Evolutionary conservation across 257 asterid species (phyloP), one percentile per base, ranked within the genome.

Genomic region (Osmanthus fragrans): DNA sequence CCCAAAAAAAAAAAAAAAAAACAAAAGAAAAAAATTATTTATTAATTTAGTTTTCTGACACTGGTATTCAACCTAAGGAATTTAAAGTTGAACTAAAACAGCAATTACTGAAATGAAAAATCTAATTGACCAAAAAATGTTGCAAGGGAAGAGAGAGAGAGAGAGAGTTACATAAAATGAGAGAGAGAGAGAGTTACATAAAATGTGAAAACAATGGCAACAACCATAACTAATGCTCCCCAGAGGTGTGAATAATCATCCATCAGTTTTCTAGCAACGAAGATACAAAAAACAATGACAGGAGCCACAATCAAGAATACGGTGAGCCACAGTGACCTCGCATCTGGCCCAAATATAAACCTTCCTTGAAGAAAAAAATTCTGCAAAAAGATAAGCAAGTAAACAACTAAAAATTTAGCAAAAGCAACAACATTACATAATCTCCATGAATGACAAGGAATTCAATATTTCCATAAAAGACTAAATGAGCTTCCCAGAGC

Each of bases 321-420:
- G 60, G 99, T 92, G 80, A 94, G 90, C 21, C 88, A 92, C 85
- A 92, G 77, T 15, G 98, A 92, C 85, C 97, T 90, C 71, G 88
- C 99, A 79, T 94, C 99, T 27, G 98, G 98, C 73, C 99, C 99
- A 83, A 94, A 94, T 71, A 94, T 77, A 87, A 94, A 91, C 84
- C 99, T 92, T 84, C 98, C 98, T 77, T 86, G 92, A 73, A 92
- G 92, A 68, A 89, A 86, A 84, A 91, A 94, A 80, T 83, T 92
- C 98, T 94, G 99, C 86, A 84, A 70, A 72, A 68, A 40, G 68
- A 84, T 72, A 58, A 58, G 30, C 29, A 58, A 58, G 66, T 0
- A 42, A 42, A 13, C 18, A 42, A 42, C 16, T 42, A 42, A 12
- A 42, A 13, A 42, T 42, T 42, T 42, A 11, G 51, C 51, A 42